phyloP scores from a whole-genome alignment of 495 filamentous ascomycete species.

The Aspergillus asperescens region DNA sequence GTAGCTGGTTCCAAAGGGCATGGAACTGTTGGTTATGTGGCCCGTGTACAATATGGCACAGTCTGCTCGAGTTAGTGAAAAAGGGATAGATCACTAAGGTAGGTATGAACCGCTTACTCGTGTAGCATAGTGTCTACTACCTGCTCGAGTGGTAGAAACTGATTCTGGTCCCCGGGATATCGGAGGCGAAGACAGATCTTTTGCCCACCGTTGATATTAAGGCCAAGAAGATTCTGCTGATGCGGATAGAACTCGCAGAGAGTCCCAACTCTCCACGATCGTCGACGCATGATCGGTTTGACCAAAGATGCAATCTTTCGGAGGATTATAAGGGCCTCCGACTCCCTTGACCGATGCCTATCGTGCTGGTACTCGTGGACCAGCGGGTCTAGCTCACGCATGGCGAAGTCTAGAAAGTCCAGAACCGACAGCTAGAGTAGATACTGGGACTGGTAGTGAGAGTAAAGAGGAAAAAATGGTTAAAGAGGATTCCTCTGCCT shows the following conservation, averaged over 20 bases:
- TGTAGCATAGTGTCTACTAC: constrained; percentile 92
- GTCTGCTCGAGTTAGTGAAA: constrained; percentile 30
- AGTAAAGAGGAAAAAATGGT: neutral
- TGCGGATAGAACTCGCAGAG: constrained; percentile 82
- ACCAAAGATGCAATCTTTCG: constrained; percentile 83
- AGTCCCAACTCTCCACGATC: constrained; percentile 72
- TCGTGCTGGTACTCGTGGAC: constrained; percentile 78
- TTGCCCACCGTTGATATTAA: constrained; percentile 72
- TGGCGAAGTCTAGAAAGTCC: constrained; percentile 23
- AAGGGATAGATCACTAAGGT: neutral
- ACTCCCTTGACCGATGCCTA: constrained; percentile 60
- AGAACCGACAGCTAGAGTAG: neutral
- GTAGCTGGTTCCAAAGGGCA: constrained; percentile 78
- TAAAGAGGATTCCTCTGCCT: neutral
- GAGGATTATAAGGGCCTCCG: constrained; percentile 76
- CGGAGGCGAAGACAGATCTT: constrained; percentile 82
- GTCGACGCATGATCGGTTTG: constrained; percentile 90
- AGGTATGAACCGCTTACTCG: constrained; percentile 51
- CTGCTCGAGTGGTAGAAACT: constrained; percentile 76
- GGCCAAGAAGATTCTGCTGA: constrained; percentile 68
- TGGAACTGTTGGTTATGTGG: constrained; percentile 82
- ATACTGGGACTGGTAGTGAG: neutral
- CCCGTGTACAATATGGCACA: constrained; percentile 80
- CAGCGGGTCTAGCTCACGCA: constrained; percentile 63
- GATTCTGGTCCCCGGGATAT: constrained; percentile 64